Percentiles rank a stretch among this genome's conserved stretches.
Evolutionary conservation across 225 moss, liverwort and hornwort genomes (phyloP).

Genomic region (Antitrichia curtipendula): DNA sequence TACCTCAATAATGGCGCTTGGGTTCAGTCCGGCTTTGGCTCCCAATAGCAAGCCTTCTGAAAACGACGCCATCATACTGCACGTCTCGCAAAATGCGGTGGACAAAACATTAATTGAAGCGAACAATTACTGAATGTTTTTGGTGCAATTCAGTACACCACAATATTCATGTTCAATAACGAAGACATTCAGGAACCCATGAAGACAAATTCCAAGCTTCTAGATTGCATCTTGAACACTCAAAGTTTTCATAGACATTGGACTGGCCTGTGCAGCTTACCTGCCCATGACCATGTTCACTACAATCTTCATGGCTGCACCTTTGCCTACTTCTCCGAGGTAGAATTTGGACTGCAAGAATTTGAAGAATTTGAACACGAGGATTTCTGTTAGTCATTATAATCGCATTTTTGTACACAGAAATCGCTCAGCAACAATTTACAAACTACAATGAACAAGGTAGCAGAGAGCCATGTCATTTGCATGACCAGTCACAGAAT

Average conservation of each 20-base stretch:
- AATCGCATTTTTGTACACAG: not conserved
- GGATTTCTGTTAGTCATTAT: not conserved
- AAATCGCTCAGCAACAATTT: not conserved
- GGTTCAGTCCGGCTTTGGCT: conserved; percentile 66
- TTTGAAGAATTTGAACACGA: not conserved
- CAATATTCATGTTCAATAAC: not conserved
- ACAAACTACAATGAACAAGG: not conserved
- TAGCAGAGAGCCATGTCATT: not conserved
- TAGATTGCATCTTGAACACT: not conserved
- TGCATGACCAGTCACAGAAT: not conserved
- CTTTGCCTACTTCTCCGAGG: conserved; percentile 79
- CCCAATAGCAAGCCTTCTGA: conserved; percentile 83
- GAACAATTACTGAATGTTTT: not conserved
- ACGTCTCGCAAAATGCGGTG: not conserved
- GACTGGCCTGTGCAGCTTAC: conserved; percentile 10
- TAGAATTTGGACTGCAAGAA: conserved; percentile 69
- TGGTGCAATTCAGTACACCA: not conserved
- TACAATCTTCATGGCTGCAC: conserved; percentile 92
- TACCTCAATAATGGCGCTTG: conserved; percentile 74
- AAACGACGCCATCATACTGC: conserved; percentile 99
- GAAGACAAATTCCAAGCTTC: not conserved
- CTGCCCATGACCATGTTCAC: conserved; percentile 98
- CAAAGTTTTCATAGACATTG: not conserved
- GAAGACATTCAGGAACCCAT: not conserved
- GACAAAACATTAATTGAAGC: not conserved